Base-by-base conservation (phyloP, 805 yeast genomes). In the Crinitomyces ghanaensis region DNA sequence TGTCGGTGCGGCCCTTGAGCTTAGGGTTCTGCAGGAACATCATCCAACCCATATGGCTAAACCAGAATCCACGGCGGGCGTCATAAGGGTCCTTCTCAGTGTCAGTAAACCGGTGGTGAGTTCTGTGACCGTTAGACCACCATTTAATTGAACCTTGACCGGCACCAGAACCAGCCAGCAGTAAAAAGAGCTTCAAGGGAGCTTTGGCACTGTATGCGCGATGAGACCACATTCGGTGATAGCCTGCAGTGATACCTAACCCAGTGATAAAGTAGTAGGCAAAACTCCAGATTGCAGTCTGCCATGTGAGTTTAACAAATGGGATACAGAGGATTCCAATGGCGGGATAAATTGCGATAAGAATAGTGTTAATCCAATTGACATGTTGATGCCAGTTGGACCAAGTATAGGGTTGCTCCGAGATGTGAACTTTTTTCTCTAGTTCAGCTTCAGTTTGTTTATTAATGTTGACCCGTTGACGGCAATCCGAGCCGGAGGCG, bases 31-130 rank as follows among this genome's bases (percentile, higher is more conserved):
- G 85, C 44, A 67, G 68, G 38, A 77, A 62, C 21, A 84, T 51
- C 60, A 81, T 68, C 93, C 95, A 86, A 3, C 95, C 96, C 59
- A 84, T 63, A 57, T 85, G 95, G 21, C 88, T 74, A 70, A 74
- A 85, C 48, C 70, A 57, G 46, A 84, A 67, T 0, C 96, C 95
- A 38, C 80, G 68, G 50, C 86, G 71, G 24, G 80, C 77, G 49
- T 75, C 75, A 57, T 82, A 84, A 1, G 97, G 96, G 55, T 86
- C 97, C 47, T 70, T 68, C 39, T 82, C 93, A 0, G 93, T 78
- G 51, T 86, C 95, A 27, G 91, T 77, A 54, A 70, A 81, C 38
- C 88, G 72, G 57, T 86, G 96, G 59, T 86, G 96, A 3, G 91
- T 85, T 39, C 93, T 64, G 61, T 86, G 97, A 29, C 81, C 66